Conservation (phyloP, 148 eudicot genomes). For the Camellia japonica region DNA sequence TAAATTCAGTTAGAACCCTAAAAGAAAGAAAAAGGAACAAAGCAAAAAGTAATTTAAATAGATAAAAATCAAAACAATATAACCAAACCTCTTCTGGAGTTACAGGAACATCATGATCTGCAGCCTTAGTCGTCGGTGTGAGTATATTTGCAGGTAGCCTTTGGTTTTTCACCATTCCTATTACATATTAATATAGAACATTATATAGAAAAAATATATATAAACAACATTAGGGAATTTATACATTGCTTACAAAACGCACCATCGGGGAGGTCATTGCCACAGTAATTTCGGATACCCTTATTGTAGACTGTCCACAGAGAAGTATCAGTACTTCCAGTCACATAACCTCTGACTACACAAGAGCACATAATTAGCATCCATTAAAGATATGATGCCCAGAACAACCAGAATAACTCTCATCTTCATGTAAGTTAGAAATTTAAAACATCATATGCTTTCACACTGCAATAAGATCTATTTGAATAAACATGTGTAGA, state of each 20-base stretch:
- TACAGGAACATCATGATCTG: slow-evolving; percentile 94
- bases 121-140: slow-evolving; percentile 97
- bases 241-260: slow-evolving; percentile 18
- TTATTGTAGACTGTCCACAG: slow-evolving; percentile 94
- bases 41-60: not conserved
- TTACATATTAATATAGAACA: slow-evolving; percentile 10
- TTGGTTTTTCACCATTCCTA: slow-evolving; percentile 88
- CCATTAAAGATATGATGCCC: not conserved
- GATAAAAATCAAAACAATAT: not conserved
- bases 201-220: not conserved
- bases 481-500: not conserved
- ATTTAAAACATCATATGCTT: slow-evolving; percentile 4
- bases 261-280: slow-evolving; percentile 91
- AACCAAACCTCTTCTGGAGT: slow-evolving; percentile 76
- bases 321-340: slow-evolving; percentile 98
- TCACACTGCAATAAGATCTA: not conserved
- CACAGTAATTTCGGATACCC: slow-evolving; percentile 85
- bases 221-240: not conserved
- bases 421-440: not conserved
- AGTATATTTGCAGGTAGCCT: slow-evolving; percentile 73
- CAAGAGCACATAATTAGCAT: slow-evolving; percentile 19
- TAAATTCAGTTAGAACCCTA: not conserved
- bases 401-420: not conserved
- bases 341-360: slow-evolving; percentile 91
- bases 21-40: not conserved